Evolutionary conservation across 331 rosid genomes (phyloP), one percentile per base, ranked within the genome.

Genomic region (Quercus phellos): DNA sequence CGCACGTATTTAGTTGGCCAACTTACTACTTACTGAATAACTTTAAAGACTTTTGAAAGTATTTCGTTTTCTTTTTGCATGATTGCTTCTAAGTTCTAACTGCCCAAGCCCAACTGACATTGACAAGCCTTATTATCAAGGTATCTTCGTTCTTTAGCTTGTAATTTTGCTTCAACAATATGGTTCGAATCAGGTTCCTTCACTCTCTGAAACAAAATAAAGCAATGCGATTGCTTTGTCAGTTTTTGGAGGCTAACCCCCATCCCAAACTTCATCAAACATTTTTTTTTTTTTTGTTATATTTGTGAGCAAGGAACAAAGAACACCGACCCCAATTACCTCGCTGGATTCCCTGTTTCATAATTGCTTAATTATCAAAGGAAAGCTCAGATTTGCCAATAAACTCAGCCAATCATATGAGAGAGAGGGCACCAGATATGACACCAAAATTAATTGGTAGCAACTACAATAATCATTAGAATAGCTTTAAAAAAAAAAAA

Each of bases 151-250:
- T 72, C 32, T n/a, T 27, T 43, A 5, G 64, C 76, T 53, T 30
- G 50, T n/a, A 27, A 51, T 50, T 46, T 68, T 67, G 43, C 79
- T 66, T 78, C 38, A 66, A 30, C 72, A 34, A 70, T 21, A 3
- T 2, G n/a, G 74, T 24, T 61, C 30, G 19, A 30, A 79, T 38
- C 56, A 63, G 81, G 73, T 83, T 79, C 84, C 54, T 50, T 61
- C 67, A 26, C 72, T 6, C 58, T 29, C 54, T 2, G 53, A 6
- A 77, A 80, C 76, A 76, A 43, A 34, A 80, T 19, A 38, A 29
- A 29, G 26, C 19, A 56, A 16, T 68, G 32, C 18, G n/a, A 11
- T 19, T 50, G 8, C 51, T 66, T 51, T 27, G 64, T 53, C 64
- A 1, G 22, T 53, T 46, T 72, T 53, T 72, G 76, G 76, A 72